These are phyloP conservation scores for Fusarium verrucosum DNA, from an alignment of 2,329 filamentous ascomycete genomes.

Conservation along the genomic window DNA sequence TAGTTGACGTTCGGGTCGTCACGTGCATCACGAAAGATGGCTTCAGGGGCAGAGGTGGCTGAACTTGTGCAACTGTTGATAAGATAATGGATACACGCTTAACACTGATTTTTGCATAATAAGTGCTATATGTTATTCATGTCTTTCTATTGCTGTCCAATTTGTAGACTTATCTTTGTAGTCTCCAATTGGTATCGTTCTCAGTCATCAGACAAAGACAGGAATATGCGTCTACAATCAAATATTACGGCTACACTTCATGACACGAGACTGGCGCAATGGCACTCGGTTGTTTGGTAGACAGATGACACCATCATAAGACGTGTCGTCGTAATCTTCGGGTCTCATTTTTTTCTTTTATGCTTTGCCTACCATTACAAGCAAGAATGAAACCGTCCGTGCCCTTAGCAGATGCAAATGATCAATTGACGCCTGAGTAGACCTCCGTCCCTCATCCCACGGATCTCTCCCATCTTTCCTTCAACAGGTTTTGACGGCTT, in stretches of 20 bases:
- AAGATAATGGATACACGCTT: too few species aligned
- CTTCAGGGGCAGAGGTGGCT: too few species aligned
- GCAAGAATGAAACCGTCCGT: constrained; percentile 53
- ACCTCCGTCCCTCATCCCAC: constrained; percentile 49
- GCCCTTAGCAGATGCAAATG: constrained; percentile 55
- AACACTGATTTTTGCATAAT: too few species aligned
- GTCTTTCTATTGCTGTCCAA: too few species aligned
- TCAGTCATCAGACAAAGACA: background rate
- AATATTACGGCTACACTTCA: background rate
- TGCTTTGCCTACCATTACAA: constrained; percentile 52
- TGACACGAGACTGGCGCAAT: background rate
- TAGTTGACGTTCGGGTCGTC: background rate
- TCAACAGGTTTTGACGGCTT: constrained; percentile 37
- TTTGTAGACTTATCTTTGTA: background rate
- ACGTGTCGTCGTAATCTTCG: constrained; percentile 46
- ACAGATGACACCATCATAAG: constrained; percentile 37
- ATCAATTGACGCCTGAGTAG: constrained; percentile 55
- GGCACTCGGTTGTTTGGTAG: constrained; percentile 30
- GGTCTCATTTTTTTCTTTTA: constrained; percentile 51
- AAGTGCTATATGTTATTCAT: too few species aligned
- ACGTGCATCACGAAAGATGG: background rate
- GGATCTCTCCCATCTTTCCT: constrained; percentile 40
- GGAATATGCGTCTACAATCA: background rate
- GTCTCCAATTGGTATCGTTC: background rate
- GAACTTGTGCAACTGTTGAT: too few species aligned